These are phyloP conservation scores for Oryza glaberrima DNA, from an alignment of 176 grass and related monocot species.

Conservation along the genomic window DNA sequence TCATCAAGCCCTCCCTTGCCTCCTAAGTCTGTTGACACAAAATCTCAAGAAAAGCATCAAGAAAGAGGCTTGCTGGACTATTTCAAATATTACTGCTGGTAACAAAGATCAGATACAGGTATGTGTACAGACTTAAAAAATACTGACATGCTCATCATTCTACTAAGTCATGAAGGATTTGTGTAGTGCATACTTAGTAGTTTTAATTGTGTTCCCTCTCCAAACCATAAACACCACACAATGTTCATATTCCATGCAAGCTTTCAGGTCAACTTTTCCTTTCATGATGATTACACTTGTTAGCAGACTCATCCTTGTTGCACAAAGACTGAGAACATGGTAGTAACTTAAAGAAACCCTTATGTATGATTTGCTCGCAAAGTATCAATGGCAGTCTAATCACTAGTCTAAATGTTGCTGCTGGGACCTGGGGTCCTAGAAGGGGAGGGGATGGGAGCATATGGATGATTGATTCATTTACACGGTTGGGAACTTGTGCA, in stretches of 20 bases:
- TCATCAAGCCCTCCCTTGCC: slow-evolving; percentile 82
- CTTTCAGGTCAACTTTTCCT: not conserved
- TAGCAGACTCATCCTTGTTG: not conserved
- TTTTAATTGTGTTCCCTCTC: not conserved
- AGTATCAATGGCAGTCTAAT: not conserved
- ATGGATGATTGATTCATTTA: not conserved
- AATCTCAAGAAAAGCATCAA: slow-evolving; percentile 99
- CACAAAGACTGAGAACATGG: not conserved
- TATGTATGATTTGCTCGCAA: not conserved
- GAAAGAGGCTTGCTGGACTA: slow-evolving; percentile 99
- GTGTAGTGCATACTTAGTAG: not conserved
- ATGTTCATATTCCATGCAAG: not conserved
- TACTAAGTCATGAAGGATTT: not conserved
- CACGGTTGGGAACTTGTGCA: not conserved
- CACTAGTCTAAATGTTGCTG: not conserved
- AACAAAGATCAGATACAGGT: slow-evolving; percentile 99
- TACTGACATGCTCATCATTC: slow-evolving; percentile 9
- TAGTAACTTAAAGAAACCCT: not conserved
- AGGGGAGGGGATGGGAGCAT: not conserved
- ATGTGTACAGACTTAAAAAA: not conserved
- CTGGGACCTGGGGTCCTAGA: not conserved
- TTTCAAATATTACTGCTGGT: slow-evolving; percentile 97
- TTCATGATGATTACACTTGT: not conserved
- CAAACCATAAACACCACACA: not conserved
- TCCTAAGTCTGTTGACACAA: slow-evolving; percentile 81